Conservation (phyloP, 305 asterid species). For the Stenogyne calaminthoides region DNA sequence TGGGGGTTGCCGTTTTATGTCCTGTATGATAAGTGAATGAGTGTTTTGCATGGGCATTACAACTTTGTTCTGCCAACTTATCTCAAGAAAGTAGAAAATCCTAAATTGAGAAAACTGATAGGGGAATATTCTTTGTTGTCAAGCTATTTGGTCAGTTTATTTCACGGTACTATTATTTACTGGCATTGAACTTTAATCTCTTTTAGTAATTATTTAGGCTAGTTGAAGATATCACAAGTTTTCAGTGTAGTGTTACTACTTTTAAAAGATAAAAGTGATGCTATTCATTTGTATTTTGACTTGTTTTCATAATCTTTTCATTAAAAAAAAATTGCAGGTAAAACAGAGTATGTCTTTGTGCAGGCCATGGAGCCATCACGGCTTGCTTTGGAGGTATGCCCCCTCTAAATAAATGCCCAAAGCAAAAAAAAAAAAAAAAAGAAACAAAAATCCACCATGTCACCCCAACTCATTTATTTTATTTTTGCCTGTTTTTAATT, state of each 20-base stretch:
- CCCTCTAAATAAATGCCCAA: conserved; percentile 1
- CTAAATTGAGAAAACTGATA: conserved; percentile 1
- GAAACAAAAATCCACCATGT: conserved; percentile 17
- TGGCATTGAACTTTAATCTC: background rate
- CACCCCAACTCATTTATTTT: background rate
- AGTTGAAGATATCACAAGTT: conserved; percentile 9
- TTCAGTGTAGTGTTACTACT: background rate
- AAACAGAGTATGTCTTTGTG: conserved; percentile 77
- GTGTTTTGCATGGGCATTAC: background rate
- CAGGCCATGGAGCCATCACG: conserved; percentile 75
- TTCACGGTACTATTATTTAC: background rate
- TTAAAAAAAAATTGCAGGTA: conserved; percentile 54
- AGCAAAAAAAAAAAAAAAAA: background rate
- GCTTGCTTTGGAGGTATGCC: conserved; percentile 76
- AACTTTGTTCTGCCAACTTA: background rate
- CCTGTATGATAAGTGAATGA: background rate
- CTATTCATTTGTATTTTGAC: conserved; percentile 16
- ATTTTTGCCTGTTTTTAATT: background rate
- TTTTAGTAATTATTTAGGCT: conserved; percentile 2
- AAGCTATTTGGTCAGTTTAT: background rate
- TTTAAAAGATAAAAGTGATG: conserved; percentile 25
- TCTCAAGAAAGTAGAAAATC: background rate
- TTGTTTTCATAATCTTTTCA: conserved; percentile 4
- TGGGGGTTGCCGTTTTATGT: no score
- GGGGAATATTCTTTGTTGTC: background rate